Evolutionary conservation across 2,329 filamentous ascomycete genomes (phyloP), one percentile per base, ranked within the genome.

Genomic region (Exophiala calicioides): DNA sequence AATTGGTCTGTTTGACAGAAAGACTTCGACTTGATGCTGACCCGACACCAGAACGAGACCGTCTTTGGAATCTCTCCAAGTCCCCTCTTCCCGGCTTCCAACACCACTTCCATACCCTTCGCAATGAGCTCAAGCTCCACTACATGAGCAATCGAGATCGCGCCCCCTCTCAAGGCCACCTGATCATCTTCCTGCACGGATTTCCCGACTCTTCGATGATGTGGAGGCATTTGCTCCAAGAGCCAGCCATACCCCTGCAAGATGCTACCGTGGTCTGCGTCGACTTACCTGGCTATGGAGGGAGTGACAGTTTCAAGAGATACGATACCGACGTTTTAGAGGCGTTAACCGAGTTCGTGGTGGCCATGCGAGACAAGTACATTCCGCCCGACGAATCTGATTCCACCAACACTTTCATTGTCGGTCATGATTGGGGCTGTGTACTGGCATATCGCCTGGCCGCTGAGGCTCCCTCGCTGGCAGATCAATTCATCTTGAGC

Each of bases 221-320:
- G 40, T 82, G 77, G 76, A 69, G 70, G 34, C 65, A 73, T 39
- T 61, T 78, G 18, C 62, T 81, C 15, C 61, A 62, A 29, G 72
- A 71, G 0, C 48, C 65, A 6, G 56, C 63, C 7, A 57, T 73
- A 7, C 61, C 71, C 20, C 61, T 64, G 19, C 49, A 67, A 19
- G 55, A 67, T 5, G 69, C 73, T 15, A 71, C 70, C 15, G 55
- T 81, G 5, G 69, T 82, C 23, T 78, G 77, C 0, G 66, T 81
- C 29, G 79, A 82, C 57, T 60, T 82, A 5, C 79, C 79, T 13
- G 79, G 79, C 1, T 81, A 76, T 52, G 79, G 79, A 26, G 79
- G 79, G 7, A 80, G 73, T 45, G 77, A 80, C 52, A 68, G 68
- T 38, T 61, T 81, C 45, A 60, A 68, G 1, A 59, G 65, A 35